Evolutionary conservation across 148 eudicot genomes (phyloP), one percentile per base, ranked within the genome.

Genomic region (Dysphania ambrosioides): DNA sequence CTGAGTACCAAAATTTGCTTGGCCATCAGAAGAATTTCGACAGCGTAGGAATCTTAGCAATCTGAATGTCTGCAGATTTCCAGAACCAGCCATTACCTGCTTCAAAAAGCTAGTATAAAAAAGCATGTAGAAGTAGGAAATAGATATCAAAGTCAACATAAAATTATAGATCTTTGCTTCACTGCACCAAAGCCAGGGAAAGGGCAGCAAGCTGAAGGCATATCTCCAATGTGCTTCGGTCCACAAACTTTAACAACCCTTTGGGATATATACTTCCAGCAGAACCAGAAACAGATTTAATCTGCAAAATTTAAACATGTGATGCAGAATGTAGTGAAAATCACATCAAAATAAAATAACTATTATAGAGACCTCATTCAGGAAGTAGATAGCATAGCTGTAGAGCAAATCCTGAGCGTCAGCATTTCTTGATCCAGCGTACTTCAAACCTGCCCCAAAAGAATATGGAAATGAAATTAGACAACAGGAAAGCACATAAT

Each of bases 51-150:
- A 95, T 78, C 86, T 95, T 82, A 95, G 84, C 62, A 92, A 83
- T 74, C 87, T 85, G 63, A 95, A 89, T 19, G 92, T 95, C 79
- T 89, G 83, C 59, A 95, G 82, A 77, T 95, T 82, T 53, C 99
- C 99, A 73, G 99, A 92, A 79, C 99, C 99, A 67, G 99, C 99
- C 99, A 95, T 92, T 47, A 95, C 99, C 99, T 95, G 87, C 81
- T 72, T 71, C 81, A 78, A 81, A 56, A 66, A 72, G 66, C 71
- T 60, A 67, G 56, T 51, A 60, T 80, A 61, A 79, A 27, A 77
- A 26, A 57, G 36, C 68, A 74, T 31, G 57, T 26, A 77, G 57
- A 78, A 35, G 71, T 31, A 61, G 10, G 29, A 47, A 74, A 70
- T 5, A 36, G 19, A 58, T 19, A 6, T 72, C 18, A 68, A 8